Evolutionary conservation across 495 filamentous ascomycete genomes (phyloP).

Genomic region (Penicillium coprophilum): DNA sequence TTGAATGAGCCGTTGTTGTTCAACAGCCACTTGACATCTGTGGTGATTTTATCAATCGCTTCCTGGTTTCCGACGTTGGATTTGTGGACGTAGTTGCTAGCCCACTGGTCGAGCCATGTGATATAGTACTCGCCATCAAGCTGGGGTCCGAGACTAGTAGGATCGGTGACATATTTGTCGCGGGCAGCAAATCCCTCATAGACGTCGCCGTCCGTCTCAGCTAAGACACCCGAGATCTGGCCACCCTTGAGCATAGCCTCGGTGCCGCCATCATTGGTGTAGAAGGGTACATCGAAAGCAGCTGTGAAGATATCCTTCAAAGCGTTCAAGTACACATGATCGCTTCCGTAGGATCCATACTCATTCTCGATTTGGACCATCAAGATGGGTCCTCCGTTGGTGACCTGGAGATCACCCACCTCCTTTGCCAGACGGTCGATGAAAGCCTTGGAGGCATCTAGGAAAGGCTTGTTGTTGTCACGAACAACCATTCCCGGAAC

Average conservation of each 20-base stretch:
- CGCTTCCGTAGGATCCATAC: conserved; percentile 45
- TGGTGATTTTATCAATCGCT: conserved; percentile 17
- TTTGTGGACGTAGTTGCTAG: conserved; percentile 30
- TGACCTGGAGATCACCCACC: conserved; percentile 33
- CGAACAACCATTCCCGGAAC: conserved; percentile 42
- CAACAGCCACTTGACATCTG: conserved; percentile 42
- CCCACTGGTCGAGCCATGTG: conserved; percentile 39
- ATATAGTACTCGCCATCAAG: conserved; percentile 51
- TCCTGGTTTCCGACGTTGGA: conserved; percentile 24
- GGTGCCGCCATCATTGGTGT: conserved; percentile 48
- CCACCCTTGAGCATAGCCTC: conserved; percentile 42
- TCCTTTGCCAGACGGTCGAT: conserved; percentile 36
- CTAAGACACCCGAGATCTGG: conserved; percentile 40
- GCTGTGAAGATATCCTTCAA: conserved; percentile 37
- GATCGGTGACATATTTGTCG: conserved; percentile 40
- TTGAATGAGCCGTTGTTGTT: conserved; percentile 42
- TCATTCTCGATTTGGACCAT: conserved; percentile 54
- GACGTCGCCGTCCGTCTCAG: conserved; percentile 47
- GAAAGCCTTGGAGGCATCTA: conserved; percentile 37
- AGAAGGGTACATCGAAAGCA: conserved; percentile 41
- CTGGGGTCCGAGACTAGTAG: conserved; percentile 40
- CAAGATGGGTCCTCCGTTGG: conserved; percentile 43
- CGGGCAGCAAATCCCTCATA: conserved; percentile 38
- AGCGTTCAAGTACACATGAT: conserved; percentile 39
- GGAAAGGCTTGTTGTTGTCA: conserved; percentile 36